Percentiles rank a stretch among this genome's conserved stretches.
These are phyloP conservation scores for Astrephomene gubernaculifera DNA, from an alignment of 139 green algal species.

Conservation along the genomic window DNA sequence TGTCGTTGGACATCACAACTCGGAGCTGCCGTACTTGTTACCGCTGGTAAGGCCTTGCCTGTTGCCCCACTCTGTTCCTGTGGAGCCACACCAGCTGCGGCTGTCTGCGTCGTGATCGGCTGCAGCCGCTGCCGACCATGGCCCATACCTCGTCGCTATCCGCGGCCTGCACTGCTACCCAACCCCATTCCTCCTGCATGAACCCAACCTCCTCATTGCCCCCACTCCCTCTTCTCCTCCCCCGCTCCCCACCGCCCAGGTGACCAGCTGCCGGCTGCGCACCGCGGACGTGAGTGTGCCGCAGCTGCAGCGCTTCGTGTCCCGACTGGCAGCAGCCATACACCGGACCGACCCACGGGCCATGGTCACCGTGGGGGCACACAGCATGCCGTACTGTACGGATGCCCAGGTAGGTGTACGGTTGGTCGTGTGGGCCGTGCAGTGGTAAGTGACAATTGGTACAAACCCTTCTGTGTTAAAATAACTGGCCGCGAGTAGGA, in stretches of 20 bases:
- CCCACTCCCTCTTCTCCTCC: no score
- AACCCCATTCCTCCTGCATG: no score
- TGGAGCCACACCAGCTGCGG: no score
- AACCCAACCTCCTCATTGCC: no score
- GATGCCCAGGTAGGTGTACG: background rate
- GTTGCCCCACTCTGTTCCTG: no score
- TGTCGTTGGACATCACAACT: slow-evolving; percentile 21
- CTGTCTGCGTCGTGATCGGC: no score
- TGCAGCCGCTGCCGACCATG: background rate
- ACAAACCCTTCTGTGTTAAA: no score
- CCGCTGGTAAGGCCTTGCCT: slow-evolving; percentile 36
- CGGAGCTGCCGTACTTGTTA: slow-evolving; percentile 36
- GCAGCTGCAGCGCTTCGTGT: slow-evolving; percentile 32
- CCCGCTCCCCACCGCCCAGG: background rate
- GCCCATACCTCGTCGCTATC: background rate
- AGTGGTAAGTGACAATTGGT: no score
- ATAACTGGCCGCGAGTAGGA: no score
- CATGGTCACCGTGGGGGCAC: background rate
- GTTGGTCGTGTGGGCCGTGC: no score
- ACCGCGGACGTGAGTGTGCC: background rate
- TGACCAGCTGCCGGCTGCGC: slow-evolving; percentile 11
- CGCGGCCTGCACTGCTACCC: no score
- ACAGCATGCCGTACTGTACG: slow-evolving; percentile 31
- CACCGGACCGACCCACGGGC: slow-evolving; percentile 12
- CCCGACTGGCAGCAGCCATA: slow-evolving; percentile 1